phyloP scores from a whole-genome alignment of 1,284 basidiomycete species.

The Mycosarcoma maydis region DNA sequence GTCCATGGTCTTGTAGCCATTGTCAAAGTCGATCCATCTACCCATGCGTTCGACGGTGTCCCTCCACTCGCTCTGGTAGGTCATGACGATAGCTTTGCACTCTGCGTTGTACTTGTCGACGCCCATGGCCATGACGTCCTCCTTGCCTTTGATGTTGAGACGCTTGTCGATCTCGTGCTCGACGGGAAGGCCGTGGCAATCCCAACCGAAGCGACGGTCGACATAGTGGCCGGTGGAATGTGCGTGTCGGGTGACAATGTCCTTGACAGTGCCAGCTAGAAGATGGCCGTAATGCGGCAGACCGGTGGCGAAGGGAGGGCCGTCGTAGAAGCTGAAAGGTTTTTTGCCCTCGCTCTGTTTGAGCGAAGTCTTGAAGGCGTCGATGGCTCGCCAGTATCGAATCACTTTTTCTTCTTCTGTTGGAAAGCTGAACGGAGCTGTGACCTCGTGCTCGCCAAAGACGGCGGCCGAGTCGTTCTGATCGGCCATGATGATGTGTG shows the following conservation, averaged over 20 bases:
- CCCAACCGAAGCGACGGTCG: slow-evolving; percentile 96
- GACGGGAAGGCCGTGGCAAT: slow-evolving; percentile 97
- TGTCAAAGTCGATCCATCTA: slow-evolving; percentile 99
- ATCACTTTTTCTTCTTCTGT: slow-evolving; percentile 93
- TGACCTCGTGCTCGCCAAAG: slow-evolving; percentile 45
- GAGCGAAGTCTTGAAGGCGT: slow-evolving; percentile 94
- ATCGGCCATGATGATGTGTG: slow-evolving; percentile 27
- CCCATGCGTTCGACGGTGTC: slow-evolving; percentile 96
- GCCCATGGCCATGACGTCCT: slow-evolving; percentile 94
- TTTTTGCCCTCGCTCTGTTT: slow-evolving; percentile 90
- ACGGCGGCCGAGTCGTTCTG: slow-evolving; percentile 19
- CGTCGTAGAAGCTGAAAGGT: slow-evolving; percentile 94
- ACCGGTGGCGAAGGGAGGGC: slow-evolving; percentile 96
- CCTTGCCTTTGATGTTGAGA: slow-evolving; percentile 88
- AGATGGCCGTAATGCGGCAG: slow-evolving; percentile 88
- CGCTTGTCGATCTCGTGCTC: slow-evolving; percentile 99
- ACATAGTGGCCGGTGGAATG: slow-evolving; percentile 94
- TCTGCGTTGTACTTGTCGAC: slow-evolving; percentile 98
- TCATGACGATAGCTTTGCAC: slow-evolving; percentile 97
- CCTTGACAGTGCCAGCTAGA: slow-evolving; percentile 85
- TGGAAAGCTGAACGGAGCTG: slow-evolving; percentile 83
- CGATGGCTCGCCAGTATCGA: slow-evolving; percentile 92
- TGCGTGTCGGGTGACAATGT: slow-evolving; percentile 94
- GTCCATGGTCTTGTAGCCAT: slow-evolving; percentile 98
- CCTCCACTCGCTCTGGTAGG: slow-evolving; percentile 93